Base-by-base conservation (phyloP, 345 rosid genomes). In the Mallotus nudiflorus region DNA sequence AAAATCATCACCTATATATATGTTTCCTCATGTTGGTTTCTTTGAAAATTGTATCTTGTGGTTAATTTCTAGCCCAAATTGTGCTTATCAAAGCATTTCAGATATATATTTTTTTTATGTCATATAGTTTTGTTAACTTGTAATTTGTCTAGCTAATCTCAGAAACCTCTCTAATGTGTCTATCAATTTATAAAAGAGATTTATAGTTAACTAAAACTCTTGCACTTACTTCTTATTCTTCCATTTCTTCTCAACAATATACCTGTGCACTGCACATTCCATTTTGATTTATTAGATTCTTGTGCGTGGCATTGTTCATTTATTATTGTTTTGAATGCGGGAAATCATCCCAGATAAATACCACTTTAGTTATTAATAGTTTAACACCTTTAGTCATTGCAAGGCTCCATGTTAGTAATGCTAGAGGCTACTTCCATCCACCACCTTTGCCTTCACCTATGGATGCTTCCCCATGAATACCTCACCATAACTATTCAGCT, bases 331-430 rank as follows among this genome's bases (percentile, higher is more conserved):
- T n/a, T 24, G 37, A 35, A 61, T 52, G 71, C 91, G 91, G 98
- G 86, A 94, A 94, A 87, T 94, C 98, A 55, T 83, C 86, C 56
- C 88, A 88, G 69, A 92, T 95, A 82, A 95, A 95, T 74, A 95
- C 90, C 58, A 90, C 97, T 10, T 77, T 95, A 79, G 99, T 98
- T 75, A 97, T 92, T 27, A 92, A 90, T 80, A 98, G 99, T 54
- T 84, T 95, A 85, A 95, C 99, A 9, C 94, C 98, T 1, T 79
- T 95, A 73, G 92, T 95, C 4, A 84, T 95, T 37, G 80, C 88
- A 51, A 90, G 96, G 79, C 83, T 95, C n/a, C n/a, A n/a, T n/a
- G n/a, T n/a, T n/a, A n/a, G n/a, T n/a, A n/a, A n/a, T n/a, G n/a
- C n/a, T n/a, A n/a, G n/a, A n/a, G n/a, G n/a, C n/a, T n/a, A n/a